A percentile compares a stretch with the other conserved stretches of the same genome.
Evolutionary conservation across 169 alveolate genomes (phyloP).

Genomic region (Eimeria sp.): DNA sequence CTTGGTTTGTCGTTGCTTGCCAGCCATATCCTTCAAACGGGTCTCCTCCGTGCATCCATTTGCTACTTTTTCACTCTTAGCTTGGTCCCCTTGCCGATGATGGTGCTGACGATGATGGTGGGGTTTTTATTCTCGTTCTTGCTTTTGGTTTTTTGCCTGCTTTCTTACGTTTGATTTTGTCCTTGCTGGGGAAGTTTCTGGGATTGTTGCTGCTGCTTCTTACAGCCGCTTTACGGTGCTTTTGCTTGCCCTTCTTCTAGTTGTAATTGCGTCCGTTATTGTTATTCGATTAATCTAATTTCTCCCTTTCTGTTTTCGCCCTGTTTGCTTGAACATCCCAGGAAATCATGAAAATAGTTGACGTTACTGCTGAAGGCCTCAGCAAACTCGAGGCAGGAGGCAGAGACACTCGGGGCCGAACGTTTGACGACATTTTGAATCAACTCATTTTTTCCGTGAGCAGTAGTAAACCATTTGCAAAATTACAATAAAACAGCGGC

Average conservation of each 20-base stretch:
- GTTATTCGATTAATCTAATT: background rate
- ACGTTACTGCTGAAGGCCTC: slow-evolving; percentile 50
- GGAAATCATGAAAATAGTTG: slow-evolving; percentile 16
- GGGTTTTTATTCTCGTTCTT: too few relatives aligned
- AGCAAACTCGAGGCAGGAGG: background rate
- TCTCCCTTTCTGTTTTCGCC: background rate
- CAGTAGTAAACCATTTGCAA: background rate
- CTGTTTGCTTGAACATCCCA: background rate
- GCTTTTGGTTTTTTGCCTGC: background rate
- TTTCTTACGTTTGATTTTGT: background rate
- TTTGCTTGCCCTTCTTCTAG: background rate
- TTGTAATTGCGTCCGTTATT: background rate
- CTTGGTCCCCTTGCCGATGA: background rate
- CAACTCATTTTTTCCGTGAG: slow-evolving; percentile 14
- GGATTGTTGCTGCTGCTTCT: background rate
- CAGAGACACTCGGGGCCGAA: slow-evolving; percentile 38
- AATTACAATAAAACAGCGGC: background rate
- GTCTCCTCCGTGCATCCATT: background rate
- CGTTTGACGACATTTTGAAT: slow-evolving; percentile 12
- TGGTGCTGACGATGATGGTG: too few relatives aligned
- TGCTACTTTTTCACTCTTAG: background rate
- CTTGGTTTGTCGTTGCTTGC: background rate
- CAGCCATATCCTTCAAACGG: background rate
- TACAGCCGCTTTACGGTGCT: background rate
- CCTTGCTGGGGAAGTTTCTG: background rate